Percentiles rank a stretch among this genome's conserved stretches.
Conservation (phyloP, 495 filamentous ascomycete species). For the Penicillium pulvis region DNA sequence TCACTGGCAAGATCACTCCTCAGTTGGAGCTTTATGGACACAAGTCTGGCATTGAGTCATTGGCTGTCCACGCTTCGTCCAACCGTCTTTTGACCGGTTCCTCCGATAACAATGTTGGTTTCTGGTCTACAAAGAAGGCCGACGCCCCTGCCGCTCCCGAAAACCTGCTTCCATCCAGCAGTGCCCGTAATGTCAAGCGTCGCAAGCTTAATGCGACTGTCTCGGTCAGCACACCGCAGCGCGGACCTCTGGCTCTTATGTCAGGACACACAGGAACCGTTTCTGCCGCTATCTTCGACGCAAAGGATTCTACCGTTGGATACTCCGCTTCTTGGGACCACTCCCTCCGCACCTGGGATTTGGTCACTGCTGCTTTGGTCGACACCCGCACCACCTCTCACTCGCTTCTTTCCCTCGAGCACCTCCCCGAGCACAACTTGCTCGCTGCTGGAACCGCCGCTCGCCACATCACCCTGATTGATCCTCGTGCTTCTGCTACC, state of each 20-base stretch:
- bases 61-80: constrained; percentile 75
- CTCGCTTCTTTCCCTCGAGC: constrained; percentile 72
- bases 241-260: constrained; percentile 76
- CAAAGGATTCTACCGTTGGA: constrained; percentile 78
- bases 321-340: constrained; percentile 91
- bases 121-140: constrained; percentile 80
- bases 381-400: constrained; percentile 81
- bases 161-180: constrained; percentile 61
- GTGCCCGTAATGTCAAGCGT: constrained; percentile 65
- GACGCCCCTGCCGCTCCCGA: constrained; percentile 70
- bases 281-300: constrained; percentile 78
- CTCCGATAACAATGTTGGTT: constrained; percentile 72
- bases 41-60: constrained; percentile 67
- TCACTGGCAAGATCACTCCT: constrained; percentile 66
- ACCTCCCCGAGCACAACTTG: constrained; percentile 65
- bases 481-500: constrained; percentile 75
- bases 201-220: constrained; percentile 64
- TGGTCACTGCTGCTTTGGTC: constrained; percentile 72
- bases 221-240: constrained; percentile 64
- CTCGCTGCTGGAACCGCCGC: constrained; percentile 84
- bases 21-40: constrained; percentile 88
- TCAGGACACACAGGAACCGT: constrained; percentile 71
- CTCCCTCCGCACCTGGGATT: constrained; percentile 86
- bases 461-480: constrained; percentile 86
- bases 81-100: constrained; percentile 82